These are phyloP conservation scores for Strobilomyces echinocephalus DNA, from an alignment of 768 basidiomycete species.

Conservation along the genomic window DNA sequence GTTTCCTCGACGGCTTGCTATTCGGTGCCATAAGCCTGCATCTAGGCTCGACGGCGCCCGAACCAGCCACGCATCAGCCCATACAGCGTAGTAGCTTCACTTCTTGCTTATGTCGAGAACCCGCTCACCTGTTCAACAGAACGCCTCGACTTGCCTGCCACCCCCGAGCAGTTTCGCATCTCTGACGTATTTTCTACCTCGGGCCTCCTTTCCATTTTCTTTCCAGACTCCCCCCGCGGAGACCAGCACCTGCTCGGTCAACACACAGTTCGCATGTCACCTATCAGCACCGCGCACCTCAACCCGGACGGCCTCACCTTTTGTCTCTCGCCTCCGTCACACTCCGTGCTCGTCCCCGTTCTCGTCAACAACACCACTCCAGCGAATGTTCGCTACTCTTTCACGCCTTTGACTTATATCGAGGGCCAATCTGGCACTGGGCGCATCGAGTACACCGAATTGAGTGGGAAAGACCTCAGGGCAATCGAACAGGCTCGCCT, in stretches of 20 bases:
- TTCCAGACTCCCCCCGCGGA: constrained; percentile 28
- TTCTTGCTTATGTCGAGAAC: not conserved
- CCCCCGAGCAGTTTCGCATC: constrained; percentile 44
- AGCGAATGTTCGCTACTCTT: constrained; percentile 62
- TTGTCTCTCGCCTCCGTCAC: constrained; percentile 57
- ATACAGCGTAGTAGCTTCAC: constrained; percentile 30
- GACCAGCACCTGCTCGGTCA: constrained; percentile 74
- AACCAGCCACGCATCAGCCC: constrained; percentile 15
- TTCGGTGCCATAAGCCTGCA: constrained; percentile 70
- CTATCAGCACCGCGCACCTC: constrained; percentile 87
- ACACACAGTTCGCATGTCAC: constrained; percentile 89
- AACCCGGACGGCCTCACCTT: constrained; percentile 73
- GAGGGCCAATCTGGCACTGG: constrained; percentile 36
- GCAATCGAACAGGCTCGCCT: constrained; percentile 57
- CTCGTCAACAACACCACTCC: constrained; percentile 89
- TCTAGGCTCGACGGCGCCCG: constrained; percentile 28
- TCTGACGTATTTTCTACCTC: constrained; percentile 48
- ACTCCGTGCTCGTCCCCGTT: constrained; percentile 68
- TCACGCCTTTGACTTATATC: constrained; percentile 58
- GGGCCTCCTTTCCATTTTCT: constrained; percentile 43
- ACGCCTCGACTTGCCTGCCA: constrained; percentile 36
- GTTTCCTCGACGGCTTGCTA: constrained; percentile 62
- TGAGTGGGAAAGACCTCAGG: constrained; percentile 62
- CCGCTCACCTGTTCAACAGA: constrained; percentile 21
- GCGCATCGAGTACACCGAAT: constrained; percentile 50